phyloP scores from a whole-genome alignment of 331 rosid genomes.

The Malus hybrid region DNA sequence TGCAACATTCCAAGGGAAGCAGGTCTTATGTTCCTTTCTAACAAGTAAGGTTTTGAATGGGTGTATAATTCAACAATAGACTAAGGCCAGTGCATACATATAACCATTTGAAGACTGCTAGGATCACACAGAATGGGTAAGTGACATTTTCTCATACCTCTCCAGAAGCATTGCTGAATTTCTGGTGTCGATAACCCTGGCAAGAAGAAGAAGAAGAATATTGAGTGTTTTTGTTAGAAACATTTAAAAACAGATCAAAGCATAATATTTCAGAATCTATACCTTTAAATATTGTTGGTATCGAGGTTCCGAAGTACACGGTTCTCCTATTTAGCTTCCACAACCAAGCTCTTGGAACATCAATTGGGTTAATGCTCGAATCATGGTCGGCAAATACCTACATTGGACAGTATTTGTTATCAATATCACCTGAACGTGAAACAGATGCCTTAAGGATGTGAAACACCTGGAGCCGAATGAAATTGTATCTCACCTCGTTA shows the following conservation, averaged over 20 bases:
- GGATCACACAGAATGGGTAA: conserved; percentile 6
- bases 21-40: not conserved
- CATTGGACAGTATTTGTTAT: not conserved
- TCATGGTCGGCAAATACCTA: conserved; percentile 92
- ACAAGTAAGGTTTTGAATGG: not conserved
- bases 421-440: conserved; percentile 18
- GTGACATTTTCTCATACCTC: conserved; percentile 46
- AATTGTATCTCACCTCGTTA: conserved; percentile 59
- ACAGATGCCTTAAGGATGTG: conserved; percentile 3
- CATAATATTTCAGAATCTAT: conserved; percentile 4
- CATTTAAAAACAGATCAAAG: not conserved
- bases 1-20: not conserved
- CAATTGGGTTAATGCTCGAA: conserved; percentile 72
- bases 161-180: conserved; percentile 97
- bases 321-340: conserved; percentile 92
- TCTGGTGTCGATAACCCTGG: conserved; percentile 83
- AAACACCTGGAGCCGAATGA: not conserved
- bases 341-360: conserved; percentile 83
- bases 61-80: not conserved
- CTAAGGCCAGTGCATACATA: not conserved
- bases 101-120: not conserved
- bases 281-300: conserved; percentile 92
- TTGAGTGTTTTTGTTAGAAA: conserved; percentile 10
- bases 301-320: conserved; percentile 92
- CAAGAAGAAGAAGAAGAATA: conserved; percentile 14